phyloP scores from a whole-genome alignment of 306 rosid species.

The Prinsepia uniflora region DNA sequence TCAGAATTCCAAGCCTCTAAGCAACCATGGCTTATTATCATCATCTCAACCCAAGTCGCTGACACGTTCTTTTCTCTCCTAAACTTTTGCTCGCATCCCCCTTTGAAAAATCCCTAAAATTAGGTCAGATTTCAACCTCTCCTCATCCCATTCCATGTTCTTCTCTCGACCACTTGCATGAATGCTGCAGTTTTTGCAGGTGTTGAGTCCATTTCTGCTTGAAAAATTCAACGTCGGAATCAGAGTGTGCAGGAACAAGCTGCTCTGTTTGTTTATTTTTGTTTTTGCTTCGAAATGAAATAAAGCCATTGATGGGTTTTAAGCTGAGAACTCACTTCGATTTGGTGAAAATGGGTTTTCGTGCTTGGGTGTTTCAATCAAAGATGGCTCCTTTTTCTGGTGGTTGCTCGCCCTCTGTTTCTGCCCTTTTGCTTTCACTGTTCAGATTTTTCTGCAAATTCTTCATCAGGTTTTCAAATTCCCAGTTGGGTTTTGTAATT shows the following conservation, averaged over 20 bases:
- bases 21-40: constrained; percentile 48
- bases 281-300: constrained; percentile 49
- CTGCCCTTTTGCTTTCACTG: constrained; percentile 43
- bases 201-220: constrained; percentile 44
- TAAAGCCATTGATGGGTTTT: constrained; percentile 35
- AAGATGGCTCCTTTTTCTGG: constrained; percentile 31
- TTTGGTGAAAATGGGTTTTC: constrained; percentile 39
- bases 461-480: constrained; percentile 45
- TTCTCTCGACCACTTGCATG: constrained; percentile 5
- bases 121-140: constrained; percentile 70
- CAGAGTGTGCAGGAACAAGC: constrained; percentile 41
- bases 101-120: constrained; percentile 15
- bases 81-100: constrained; percentile 21
- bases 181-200: constrained; percentile 25
- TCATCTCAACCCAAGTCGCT: constrained; percentile 50
- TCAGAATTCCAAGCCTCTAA: constrained; percentile 50
- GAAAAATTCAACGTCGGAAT: constrained; percentile 48
- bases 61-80: constrained; percentile 65
- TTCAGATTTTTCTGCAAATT: constrained; percentile 38
- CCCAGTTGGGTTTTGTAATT: background rate
- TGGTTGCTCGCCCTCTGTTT: constrained; percentile 41
- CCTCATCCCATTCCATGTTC: constrained; percentile 41
- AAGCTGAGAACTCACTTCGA: constrained; percentile 24
- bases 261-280: constrained; percentile 28
- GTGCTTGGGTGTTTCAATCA: constrained; percentile 21